Percentiles rank a stretch among this genome's conserved stretches.
Conservation (phyloP, 768 basidiomycete species). For the Tricholoma flavovirens region DNA sequence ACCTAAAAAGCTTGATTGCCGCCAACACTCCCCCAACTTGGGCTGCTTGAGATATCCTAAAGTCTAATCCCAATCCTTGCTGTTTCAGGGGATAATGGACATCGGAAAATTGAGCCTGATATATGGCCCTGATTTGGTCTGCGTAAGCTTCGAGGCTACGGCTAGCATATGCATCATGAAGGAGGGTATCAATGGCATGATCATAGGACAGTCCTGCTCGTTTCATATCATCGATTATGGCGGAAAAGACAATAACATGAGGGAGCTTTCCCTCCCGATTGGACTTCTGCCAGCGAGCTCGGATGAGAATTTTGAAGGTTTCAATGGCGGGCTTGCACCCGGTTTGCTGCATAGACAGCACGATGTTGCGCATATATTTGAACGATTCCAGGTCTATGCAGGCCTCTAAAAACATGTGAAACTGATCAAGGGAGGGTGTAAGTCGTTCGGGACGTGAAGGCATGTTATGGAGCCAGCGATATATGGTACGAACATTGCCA, state of each 20-base stretch:
- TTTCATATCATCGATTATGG: slow-evolving; percentile 44
- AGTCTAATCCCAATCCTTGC: slow-evolving; percentile 10
- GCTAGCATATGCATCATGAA: slow-evolving; percentile 40
- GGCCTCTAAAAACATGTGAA: slow-evolving; percentile 46
- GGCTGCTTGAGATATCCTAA: slow-evolving; percentile 12
- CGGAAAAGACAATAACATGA: slow-evolving; percentile 28
- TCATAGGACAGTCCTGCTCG: slow-evolving; percentile 38
- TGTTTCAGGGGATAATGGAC: slow-evolving; percentile 12
- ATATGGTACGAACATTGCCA: slow-evolving; percentile 37
- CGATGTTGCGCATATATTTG: slow-evolving; percentile 28
- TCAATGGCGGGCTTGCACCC: slow-evolving; percentile 39
- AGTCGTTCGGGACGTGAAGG: slow-evolving; percentile 40
- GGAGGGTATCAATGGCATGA: slow-evolving; percentile 31
- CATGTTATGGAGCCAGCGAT: slow-evolving; percentile 52
- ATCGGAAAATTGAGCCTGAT: slow-evolving; percentile 24
- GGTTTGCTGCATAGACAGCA: slow-evolving; percentile 31
- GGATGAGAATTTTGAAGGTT: slow-evolving; percentile 47
- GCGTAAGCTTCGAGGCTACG: slow-evolving; percentile 31
- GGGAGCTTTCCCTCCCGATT: slow-evolving; percentile 23
- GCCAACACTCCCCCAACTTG: slow-evolving; percentile 24
- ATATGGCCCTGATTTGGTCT: slow-evolving; percentile 32
- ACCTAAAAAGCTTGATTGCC: slow-evolving; percentile 30
- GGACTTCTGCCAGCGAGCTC: slow-evolving; percentile 31
- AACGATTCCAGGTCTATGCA: slow-evolving; percentile 27
- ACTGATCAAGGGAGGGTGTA: slow-evolving; percentile 45